Percentiles rank a stretch among this genome's conserved stretches.
phyloP scores from a whole-genome alignment of 345 rosid genomes.

The Gossypium thurberi region DNA sequence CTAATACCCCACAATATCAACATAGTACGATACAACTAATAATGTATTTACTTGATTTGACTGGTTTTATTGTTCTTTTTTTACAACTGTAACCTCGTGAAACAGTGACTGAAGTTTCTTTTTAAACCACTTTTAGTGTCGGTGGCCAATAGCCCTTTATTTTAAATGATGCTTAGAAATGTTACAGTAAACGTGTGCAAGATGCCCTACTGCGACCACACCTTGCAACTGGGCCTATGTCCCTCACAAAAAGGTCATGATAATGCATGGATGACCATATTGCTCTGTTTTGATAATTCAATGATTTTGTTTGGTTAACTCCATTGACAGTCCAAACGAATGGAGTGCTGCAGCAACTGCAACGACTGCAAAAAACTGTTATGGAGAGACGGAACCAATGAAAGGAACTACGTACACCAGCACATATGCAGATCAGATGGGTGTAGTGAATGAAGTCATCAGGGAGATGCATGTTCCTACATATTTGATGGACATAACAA shows the following conservation, averaged over 20 bases:
- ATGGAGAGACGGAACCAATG: slow-evolving; percentile 64
- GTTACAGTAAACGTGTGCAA: not conserved
- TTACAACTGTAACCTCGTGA: not conserved
- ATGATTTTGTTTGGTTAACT: not conserved
- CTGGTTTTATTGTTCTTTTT: not conserved
- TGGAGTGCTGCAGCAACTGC: slow-evolving; percentile 54
- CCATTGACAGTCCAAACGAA: slow-evolving; percentile 53
- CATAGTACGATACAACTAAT: not conserved
- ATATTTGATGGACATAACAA: slow-evolving; percentile 67
- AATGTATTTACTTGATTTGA: not conserved
- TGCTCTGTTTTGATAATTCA: not conserved
- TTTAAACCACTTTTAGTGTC: slow-evolving; percentile 6
- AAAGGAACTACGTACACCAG: slow-evolving; percentile 47
- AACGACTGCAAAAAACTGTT: slow-evolving; percentile 51
- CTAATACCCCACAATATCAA: not conserved
- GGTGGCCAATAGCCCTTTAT: slow-evolving; percentile 6
- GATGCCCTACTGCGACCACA: not conserved
- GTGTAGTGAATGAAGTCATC: slow-evolving; percentile 53
- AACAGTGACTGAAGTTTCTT: not conserved
- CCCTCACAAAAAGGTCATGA: not conserved
- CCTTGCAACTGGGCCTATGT: not conserved
- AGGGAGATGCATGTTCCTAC: slow-evolving; percentile 46
- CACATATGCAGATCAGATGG: slow-evolving; percentile 55
- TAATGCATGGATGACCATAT: slow-evolving; percentile 6
- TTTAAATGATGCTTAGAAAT: not conserved